These are phyloP conservation scores for Spatholobus suberectus DNA, from an alignment of 306 rosid species.

Conservation along the genomic window DNA sequence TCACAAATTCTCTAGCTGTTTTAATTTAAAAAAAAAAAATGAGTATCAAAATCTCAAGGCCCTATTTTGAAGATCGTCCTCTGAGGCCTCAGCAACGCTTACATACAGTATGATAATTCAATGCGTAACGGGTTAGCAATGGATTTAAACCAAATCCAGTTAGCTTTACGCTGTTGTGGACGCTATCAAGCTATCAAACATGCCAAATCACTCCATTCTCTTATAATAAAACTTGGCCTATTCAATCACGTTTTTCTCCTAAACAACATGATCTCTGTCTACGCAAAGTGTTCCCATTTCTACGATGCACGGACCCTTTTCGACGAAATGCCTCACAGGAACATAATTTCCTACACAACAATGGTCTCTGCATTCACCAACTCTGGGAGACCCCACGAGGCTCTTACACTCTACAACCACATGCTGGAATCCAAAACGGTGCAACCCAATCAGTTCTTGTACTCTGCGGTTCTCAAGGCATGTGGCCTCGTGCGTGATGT, in stretches of 20 bases:
- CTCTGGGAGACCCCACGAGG: slow-evolving; percentile 66
- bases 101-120: not conserved
- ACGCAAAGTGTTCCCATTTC: slow-evolving; percentile 43
- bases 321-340: slow-evolving; percentile 73
- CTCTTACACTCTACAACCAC: slow-evolving; percentile 51
- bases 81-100: not conserved
- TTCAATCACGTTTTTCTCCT: slow-evolving; percentile 57
- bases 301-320: slow-evolving; percentile 65
- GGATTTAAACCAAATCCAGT: slow-evolving; percentile 56
- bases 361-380: slow-evolving; percentile 72
- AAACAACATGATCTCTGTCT: slow-evolving; percentile 67
- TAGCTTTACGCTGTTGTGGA: slow-evolving; percentile 65
- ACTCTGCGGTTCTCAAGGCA: slow-evolving; percentile 85
- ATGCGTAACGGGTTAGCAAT: slow-evolving; percentile 27
- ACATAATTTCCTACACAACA: slow-evolving; percentile 76
- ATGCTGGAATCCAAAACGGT: slow-evolving; percentile 58
- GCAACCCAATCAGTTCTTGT: slow-evolving; percentile 71
- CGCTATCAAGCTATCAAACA: slow-evolving; percentile 51
- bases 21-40: not conserved
- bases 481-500: slow-evolving; percentile 65
- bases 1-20: not conserved
- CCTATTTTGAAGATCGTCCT: slow-evolving; percentile 4
- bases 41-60: not conserved
- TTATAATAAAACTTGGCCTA: slow-evolving; percentile 59
- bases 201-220: slow-evolving; percentile 72